phyloP scores from a whole-genome alignment of 768 basidiomycete genomes.

The Cantharellus anzutake region DNA sequence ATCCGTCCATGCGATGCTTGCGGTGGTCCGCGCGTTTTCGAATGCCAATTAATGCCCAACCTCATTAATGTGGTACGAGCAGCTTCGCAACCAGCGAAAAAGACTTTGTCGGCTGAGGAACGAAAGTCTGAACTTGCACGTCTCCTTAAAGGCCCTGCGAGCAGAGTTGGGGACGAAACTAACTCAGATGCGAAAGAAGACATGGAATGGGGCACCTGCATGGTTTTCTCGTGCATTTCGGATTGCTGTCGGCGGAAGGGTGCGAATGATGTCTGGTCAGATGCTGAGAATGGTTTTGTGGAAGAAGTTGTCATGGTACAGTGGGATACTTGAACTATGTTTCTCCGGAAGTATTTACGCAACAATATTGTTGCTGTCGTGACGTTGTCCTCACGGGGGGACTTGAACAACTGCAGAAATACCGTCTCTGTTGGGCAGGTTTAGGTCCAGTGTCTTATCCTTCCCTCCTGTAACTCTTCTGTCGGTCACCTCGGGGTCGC shows the following conservation, averaged over 20 bases:
- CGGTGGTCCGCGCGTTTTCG: constrained; percentile 51
- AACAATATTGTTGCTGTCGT: no score
- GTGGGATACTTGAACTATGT: constrained; percentile 28
- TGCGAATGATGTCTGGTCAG: constrained; percentile 14
- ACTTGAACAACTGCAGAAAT: no score
- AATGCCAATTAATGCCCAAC: constrained; percentile 90
- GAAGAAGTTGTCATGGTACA: constrained; percentile 63
- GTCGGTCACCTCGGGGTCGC: no score
- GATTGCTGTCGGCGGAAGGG: constrained; percentile 46
- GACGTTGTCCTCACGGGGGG: no score
- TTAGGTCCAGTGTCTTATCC: no score
- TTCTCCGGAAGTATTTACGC: neutral
- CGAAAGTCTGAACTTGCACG: constrained; percentile 41
- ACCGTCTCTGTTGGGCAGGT: no score
- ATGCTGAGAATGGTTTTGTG: constrained; percentile 31
- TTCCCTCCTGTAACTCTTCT: no score
- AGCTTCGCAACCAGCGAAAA: constrained; percentile 10
- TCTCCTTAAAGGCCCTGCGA: constrained; percentile 26
- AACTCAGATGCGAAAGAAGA: neutral
- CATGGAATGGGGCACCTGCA: constrained; percentile 91
- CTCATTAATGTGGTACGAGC: constrained; percentile 56
- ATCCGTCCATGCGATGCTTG: constrained; percentile 55
- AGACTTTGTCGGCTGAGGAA: constrained; percentile 42
- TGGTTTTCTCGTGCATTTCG: constrained; percentile 71
- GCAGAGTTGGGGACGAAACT: no score